Conservation (phyloP, 2,329 filamentous ascomycete species). For the Ilyonectria mors-panacis region DNA sequence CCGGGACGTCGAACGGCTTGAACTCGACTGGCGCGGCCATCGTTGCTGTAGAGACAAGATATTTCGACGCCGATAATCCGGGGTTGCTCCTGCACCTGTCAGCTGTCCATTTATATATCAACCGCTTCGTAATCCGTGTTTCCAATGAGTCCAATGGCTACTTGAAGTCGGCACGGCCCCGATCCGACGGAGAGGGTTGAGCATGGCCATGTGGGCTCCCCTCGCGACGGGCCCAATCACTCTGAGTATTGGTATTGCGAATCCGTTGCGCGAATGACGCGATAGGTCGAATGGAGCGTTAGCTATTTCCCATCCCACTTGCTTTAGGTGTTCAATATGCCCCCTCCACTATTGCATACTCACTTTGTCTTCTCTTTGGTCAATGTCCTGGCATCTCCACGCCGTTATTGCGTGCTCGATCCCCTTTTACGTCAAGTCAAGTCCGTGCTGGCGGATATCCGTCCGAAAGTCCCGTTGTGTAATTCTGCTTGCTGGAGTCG, state of each 20-base stretch:
- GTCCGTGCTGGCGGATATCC: background rate
- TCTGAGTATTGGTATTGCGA: background rate
- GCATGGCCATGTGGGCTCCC: background rate
- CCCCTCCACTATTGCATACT: background rate
- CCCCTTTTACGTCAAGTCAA: background rate
- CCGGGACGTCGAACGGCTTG: constrained; percentile 26
- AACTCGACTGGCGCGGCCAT: constrained; percentile 9
- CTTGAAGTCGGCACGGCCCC: constrained; percentile 1
- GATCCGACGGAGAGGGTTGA: background rate
- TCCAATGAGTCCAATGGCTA: background rate
- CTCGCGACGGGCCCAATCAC: background rate
- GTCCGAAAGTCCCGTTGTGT: background rate
- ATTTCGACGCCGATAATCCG: background rate
- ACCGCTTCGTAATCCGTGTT: background rate
- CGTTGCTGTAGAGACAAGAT: background rate
- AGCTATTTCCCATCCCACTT: background rate
- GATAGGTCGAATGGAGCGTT: background rate
- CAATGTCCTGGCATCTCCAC: background rate
- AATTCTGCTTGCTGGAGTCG: background rate
- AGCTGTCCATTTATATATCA: constrained; percentile 1
- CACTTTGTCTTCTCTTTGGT: background rate
- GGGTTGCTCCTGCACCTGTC: background rate
- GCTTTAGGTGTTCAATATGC: background rate
- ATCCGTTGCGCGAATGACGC: background rate
- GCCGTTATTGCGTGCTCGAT: background rate